Conservation (phyloP, 2,329 filamentous ascomycete genomes). For the Fusarium albidum region DNA sequence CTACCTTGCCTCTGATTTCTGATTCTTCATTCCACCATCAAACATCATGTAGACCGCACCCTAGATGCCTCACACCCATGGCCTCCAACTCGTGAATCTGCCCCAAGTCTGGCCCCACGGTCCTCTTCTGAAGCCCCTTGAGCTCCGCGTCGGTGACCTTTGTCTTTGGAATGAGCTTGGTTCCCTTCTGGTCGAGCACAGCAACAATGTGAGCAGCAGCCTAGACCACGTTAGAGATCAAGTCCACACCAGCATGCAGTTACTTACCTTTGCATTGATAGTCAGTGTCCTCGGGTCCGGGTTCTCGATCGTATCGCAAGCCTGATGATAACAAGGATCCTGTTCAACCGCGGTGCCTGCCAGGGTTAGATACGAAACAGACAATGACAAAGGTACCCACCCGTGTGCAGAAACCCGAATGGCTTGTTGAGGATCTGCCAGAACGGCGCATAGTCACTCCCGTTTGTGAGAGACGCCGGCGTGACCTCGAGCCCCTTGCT, state of each 20-base stretch:
- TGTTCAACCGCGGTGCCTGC: conserved; percentile 29
- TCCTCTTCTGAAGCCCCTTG: conserved; percentile 21
- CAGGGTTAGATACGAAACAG: neutral
- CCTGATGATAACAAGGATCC: conserved; percentile 43
- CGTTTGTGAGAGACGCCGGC: conserved; percentile 46
- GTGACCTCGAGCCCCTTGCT: conserved; percentile 44
- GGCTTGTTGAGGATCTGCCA: conserved; percentile 42
- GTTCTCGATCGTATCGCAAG: conserved; percentile 49
- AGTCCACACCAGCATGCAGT: rapidly evolving
- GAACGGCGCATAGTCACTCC: conserved; percentile 35
- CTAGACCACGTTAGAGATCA: neutral
- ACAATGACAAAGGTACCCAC: neutral
- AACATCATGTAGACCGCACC: conserved; percentile 41
- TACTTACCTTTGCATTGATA: conserved; percentile 34
- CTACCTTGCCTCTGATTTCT: no score
- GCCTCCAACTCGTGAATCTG: conserved; percentile 45
- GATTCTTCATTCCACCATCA: neutral
- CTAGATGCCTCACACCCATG: conserved; percentile 45
- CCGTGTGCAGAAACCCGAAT: conserved; percentile 34
- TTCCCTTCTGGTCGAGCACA: conserved; percentile 34
- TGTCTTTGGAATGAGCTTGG: conserved; percentile 38
- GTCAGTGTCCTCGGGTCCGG: conserved; percentile 46
- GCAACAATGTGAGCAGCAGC: conserved; percentile 57
- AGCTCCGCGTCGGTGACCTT: conserved; percentile 24
- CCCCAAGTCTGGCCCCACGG: conserved; percentile 26